Evolutionary conservation across 1,284 basidiomycete species (phyloP).

Genomic region (Polyporus tsugae): DNA sequence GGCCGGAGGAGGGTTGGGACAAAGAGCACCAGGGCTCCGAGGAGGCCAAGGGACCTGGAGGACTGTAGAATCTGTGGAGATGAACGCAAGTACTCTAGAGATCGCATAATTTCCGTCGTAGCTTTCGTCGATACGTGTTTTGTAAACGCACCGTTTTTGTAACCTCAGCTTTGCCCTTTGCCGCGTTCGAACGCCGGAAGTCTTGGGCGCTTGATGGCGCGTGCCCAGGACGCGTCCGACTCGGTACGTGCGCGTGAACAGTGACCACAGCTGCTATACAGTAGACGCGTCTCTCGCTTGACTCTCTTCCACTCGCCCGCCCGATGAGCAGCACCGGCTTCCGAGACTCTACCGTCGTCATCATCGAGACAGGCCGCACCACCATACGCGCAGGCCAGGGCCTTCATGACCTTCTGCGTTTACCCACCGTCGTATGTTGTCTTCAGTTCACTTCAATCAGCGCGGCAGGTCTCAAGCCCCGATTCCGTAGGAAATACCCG

Average conservation of each 20-base stretch:
- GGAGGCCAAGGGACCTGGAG: neutral
- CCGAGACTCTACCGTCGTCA: constrained; percentile 82
- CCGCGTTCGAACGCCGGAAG: constrained; percentile 8
- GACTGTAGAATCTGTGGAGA: neutral
- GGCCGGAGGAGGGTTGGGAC: constrained; percentile 27
- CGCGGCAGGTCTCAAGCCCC: constrained; percentile 14
- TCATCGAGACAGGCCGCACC: constrained; percentile 83
- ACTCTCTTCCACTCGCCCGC: constrained; percentile 5
- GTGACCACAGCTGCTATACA: no score
- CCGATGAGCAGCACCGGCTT: constrained; percentile 58
- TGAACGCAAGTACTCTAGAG: neutral
- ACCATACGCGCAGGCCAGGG: constrained; percentile 81
- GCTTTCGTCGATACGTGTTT: constrained; percentile 22
- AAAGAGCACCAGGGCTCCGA: neutral
- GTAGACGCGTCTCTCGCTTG: constrained; percentile 17
- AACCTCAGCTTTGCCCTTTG: neutral
- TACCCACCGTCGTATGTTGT: constrained; percentile 75
- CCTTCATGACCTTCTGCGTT: constrained; percentile 80
- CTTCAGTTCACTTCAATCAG: neutral
- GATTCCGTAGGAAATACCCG: constrained; percentile 64
- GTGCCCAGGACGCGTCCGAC: constrained; percentile 1
- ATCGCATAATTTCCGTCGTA: constrained; percentile 4
- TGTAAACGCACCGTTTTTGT: constrained; percentile 10
- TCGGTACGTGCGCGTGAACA: no score
- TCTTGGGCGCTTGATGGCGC: constrained; percentile 17